Conservation (phyloP, 164 flowering plant species). For the Sedum album region DNA sequence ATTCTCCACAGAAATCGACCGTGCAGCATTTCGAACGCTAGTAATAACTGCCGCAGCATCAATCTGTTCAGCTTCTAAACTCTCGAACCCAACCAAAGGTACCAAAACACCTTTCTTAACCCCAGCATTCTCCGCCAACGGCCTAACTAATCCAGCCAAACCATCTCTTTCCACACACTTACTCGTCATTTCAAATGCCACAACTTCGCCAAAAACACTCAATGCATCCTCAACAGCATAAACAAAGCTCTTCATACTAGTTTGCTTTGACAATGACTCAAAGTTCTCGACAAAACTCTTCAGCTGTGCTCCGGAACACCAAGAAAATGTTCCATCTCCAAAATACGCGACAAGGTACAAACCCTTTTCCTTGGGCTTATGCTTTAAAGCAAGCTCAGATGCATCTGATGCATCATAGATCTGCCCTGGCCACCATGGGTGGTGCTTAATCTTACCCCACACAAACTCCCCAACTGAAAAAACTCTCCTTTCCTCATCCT, state of each 20-base stretch:
- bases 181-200: slow-evolving; percentile 48
- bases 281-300: slow-evolving; percentile 57
- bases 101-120: slow-evolving; percentile 29
- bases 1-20: slow-evolving; percentile 6
- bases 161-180: slow-evolving; percentile 27
- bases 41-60: slow-evolving; percentile 20
- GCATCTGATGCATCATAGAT: slow-evolving; percentile 56
- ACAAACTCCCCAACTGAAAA: slow-evolving; percentile 69
- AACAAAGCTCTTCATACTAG: slow-evolving; percentile 35
- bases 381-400: slow-evolving; percentile 44
- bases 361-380: slow-evolving; percentile 26
- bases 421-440: slow-evolving; percentile 92
- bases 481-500: slow-evolving; percentile 16
- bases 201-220: slow-evolving; percentile 39
- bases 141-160: slow-evolving; percentile 17
- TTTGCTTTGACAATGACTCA: slow-evolving; percentile 36
- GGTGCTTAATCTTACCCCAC: slow-evolving; percentile 72
- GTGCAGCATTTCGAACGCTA: slow-evolving; percentile 19
- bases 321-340: slow-evolving; percentile 68
- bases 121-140: slow-evolving; percentile 33
- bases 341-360: slow-evolving; percentile 60
- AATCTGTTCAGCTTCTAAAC: slow-evolving; percentile 4
- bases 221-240: slow-evolving; percentile 47
- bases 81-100: slow-evolving; percentile 15
- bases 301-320: slow-evolving; percentile 69